A percentile compares a stretch with the other conserved stretches of the same genome.
Evolutionary conservation across 1,284 basidiomycete species (phyloP).

Genomic region (Ustilago curta): DNA sequence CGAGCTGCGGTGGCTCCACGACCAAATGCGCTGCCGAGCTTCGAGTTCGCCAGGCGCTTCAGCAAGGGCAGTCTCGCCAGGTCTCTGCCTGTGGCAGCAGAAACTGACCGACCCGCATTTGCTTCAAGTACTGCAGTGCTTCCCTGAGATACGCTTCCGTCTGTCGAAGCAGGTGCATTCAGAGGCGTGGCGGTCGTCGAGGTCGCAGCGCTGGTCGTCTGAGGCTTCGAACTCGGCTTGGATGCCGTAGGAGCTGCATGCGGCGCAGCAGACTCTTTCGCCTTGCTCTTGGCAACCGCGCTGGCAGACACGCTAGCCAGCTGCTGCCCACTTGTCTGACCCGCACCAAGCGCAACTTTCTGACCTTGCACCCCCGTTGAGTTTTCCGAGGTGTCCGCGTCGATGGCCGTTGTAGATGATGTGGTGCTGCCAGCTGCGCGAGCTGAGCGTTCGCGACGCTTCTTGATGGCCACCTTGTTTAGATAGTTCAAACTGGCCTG

Average conservation of each 20-base stretch:
- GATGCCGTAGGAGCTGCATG: conserved; percentile 1
- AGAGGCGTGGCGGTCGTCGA: background rate
- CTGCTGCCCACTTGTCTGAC: background rate
- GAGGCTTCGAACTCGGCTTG: background rate
- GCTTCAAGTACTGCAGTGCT: background rate
- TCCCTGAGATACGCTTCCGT: background rate
- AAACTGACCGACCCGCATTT: background rate
- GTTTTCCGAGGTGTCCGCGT: background rate
- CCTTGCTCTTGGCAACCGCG: background rate
- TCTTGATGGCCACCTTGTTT: conserved; percentile 32
- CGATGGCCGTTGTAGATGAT: background rate
- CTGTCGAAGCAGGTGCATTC: background rate
- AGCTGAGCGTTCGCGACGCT: conserved; percentile 17
- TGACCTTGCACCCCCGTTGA: background rate
- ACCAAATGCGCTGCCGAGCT: conserved; percentile 6
- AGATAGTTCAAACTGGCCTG: conserved; percentile 11
- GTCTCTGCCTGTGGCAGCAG: background rate
- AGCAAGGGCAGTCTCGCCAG: conserved; percentile 17
- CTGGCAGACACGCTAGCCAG: background rate
- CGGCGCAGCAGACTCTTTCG: background rate
- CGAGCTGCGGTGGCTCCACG: conserved; percentile 14
- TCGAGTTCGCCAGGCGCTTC: conserved; percentile 9
- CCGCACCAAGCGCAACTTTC: background rate
- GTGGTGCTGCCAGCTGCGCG: conserved; percentile 7
- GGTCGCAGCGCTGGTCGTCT: background rate